Conservation (phyloP, 352 stramenopile species). For the Globisporangium paddicum region DNA sequence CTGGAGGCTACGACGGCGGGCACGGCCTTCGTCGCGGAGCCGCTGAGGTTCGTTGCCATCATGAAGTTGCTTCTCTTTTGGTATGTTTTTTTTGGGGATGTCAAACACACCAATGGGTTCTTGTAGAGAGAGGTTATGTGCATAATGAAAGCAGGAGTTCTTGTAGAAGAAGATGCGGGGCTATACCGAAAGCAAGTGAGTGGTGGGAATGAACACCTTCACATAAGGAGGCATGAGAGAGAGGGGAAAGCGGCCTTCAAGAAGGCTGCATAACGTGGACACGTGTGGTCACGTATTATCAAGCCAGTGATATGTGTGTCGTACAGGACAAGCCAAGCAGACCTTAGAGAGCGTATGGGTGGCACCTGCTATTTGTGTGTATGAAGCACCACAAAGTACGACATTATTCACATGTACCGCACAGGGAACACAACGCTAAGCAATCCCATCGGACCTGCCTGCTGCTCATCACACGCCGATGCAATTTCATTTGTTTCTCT, state of each 20-base stretch:
- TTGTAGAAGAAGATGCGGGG: conserved; percentile 26
- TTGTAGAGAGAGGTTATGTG: neutral
- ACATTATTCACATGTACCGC: neutral
- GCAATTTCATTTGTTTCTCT: neutral
- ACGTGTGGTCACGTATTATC: too few relatives aligned
- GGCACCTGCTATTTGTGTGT: too few relatives aligned
- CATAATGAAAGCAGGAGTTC: conserved; percentile 10
- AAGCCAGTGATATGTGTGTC: neutral
- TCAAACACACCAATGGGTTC: conserved; percentile 2
- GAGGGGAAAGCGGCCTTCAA: neutral
- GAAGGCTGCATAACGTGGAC: neutral
- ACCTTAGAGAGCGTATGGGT: too few relatives aligned
- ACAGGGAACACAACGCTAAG: too few relatives aligned
- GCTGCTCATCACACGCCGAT: conserved; percentile 7
- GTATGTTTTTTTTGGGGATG: neutral
- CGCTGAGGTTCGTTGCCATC: conserved; percentile 10
- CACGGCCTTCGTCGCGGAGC: conserved; percentile 2
- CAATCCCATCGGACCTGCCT: too few relatives aligned
- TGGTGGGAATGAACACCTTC: neutral
- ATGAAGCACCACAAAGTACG: too few relatives aligned
- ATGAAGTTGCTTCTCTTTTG: neutral
- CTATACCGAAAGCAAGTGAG: neutral
- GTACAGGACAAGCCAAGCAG: neutral
- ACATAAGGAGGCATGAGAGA: neutral
- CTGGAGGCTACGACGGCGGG: neutral